These are phyloP conservation scores for Chondrus crispus DNA, from an alignment of 23 red algal species.

Conservation along the genomic window DNA sequence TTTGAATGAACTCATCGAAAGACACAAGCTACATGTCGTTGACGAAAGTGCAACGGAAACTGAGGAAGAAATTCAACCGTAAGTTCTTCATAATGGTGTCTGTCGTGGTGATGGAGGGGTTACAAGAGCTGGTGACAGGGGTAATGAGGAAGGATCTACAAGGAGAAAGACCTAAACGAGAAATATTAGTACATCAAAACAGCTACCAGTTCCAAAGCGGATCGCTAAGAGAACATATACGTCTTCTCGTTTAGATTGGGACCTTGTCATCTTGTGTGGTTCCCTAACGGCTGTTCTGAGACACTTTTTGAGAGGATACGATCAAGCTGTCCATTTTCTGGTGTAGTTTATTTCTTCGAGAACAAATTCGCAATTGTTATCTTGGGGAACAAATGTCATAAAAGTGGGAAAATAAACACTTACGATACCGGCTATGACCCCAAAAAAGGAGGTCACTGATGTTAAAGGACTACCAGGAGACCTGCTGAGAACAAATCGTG, in stretches of 20 bases:
- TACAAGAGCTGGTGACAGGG: not conserved
- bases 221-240: not conserved
- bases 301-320: not conserved
- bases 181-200: too few species aligned
- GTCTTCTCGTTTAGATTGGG: not conserved
- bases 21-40: not conserved
- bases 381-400: not conserved
- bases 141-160: not conserved
- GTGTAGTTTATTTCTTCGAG: not conserved
- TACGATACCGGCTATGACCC: not conserved
- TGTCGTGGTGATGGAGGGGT: not conserved
- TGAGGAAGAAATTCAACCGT: not conserved
- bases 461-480: not conserved
- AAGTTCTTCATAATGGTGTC: not conserved
- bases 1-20: not conserved
- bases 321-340: not conserved
- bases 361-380: not conserved
- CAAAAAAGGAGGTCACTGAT: not conserved
- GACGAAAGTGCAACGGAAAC: not conserved
- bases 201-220: not conserved
- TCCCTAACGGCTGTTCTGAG: not conserved
- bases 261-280: not conserved
- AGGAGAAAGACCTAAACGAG: not conserved
- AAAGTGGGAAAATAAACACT: not conserved
- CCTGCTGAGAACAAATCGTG: not conserved